phyloP scores from a whole-genome alignment of 768 basidiomycete genomes.

The Hypsizygus marmoreus region DNA sequence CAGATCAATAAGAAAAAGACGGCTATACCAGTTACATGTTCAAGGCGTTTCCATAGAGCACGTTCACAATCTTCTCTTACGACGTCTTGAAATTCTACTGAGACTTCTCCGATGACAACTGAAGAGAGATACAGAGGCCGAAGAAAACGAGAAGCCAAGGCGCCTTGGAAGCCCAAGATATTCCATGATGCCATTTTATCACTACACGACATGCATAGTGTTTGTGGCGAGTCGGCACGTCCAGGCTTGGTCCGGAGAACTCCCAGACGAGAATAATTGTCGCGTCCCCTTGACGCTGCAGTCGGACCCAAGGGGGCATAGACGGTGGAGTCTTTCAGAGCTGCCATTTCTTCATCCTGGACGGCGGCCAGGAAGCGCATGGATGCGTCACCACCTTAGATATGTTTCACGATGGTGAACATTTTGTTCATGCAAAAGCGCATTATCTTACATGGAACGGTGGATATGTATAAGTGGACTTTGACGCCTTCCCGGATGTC shows the following conservation, averaged over 20 bases:
- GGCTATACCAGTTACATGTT: constrained; percentile 39
- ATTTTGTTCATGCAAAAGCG: constrained; percentile 3
- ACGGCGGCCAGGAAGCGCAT: constrained; percentile 71
- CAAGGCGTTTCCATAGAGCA: constrained; percentile 65
- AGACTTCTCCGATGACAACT: constrained; percentile 77
- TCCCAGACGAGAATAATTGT: constrained; percentile 74
- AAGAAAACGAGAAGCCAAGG: constrained; percentile 58
- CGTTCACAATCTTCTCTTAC: constrained; percentile 66
- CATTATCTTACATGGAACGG: constrained; percentile 47
- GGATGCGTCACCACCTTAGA: constrained; percentile 86
- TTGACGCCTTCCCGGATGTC: constrained; percentile 45
- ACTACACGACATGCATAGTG: constrained; percentile 88
- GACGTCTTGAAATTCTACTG: constrained; percentile 31
- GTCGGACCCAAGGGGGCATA: constrained; percentile 35
- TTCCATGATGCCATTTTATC: constrained; percentile 94
- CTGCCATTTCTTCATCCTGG: constrained; percentile 77
- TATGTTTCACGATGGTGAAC: constrained; percentile 8
- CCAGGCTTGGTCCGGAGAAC: constrained; percentile 93
- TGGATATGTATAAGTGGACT: constrained; percentile 74
- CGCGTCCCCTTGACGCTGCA: constrained; percentile 68
- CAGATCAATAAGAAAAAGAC: background rate
- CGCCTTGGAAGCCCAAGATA: constrained; percentile 84
- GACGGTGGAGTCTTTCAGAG: constrained; percentile 54
- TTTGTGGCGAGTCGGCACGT: constrained; percentile 83
- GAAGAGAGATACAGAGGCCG: constrained; percentile 63